Evolutionary conservation across 768 basidiomycete genomes (phyloP).

Genomic region (Boletus rubroflammeus): DNA sequence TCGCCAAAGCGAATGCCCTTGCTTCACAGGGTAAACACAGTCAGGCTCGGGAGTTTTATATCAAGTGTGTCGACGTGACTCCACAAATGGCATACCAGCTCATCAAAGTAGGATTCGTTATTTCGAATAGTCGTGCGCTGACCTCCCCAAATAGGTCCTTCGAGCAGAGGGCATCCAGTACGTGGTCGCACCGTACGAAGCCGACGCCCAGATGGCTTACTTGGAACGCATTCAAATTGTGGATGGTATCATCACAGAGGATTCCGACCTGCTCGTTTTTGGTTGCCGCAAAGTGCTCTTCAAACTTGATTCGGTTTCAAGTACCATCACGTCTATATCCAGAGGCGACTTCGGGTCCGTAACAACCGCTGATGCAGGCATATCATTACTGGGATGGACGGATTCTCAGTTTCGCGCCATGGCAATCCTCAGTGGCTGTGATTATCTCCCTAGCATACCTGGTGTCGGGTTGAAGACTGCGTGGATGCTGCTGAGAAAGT

Average conservation of each 20-base stretch:
- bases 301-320: conserved; percentile 75
- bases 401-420: conserved; percentile 88
- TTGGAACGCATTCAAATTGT: conserved; percentile 80
- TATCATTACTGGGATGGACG: conserved; percentile 85
- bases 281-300: conserved; percentile 92
- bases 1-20: conserved; percentile 68
- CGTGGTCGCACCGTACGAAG: conserved; percentile 97
- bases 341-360: conserved; percentile 66
- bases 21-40: conserved; percentile 71
- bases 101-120: conserved; percentile 67
- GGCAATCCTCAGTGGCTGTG: conserved; percentile 91
- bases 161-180: conserved; percentile 77
- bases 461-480: conserved; percentile 96
- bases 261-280: conserved; percentile 96
- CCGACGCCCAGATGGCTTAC: conserved; percentile 94
- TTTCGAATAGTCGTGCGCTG: neutral
- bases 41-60: conserved; percentile 84
- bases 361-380: conserved; percentile 46
- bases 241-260: conserved; percentile 93
- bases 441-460: conserved; percentile 86
- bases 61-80: conserved; percentile 92
- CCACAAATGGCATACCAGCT: conserved; percentile 97
- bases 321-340: conserved; percentile 63
- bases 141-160: conserved; percentile 59
- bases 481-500: conserved; percentile 72